Percentiles rank a stretch among this genome's conserved stretches.
phyloP scores from a whole-genome alignment of 805 yeast species.

The Tetrapisispora pingtungensis region DNA sequence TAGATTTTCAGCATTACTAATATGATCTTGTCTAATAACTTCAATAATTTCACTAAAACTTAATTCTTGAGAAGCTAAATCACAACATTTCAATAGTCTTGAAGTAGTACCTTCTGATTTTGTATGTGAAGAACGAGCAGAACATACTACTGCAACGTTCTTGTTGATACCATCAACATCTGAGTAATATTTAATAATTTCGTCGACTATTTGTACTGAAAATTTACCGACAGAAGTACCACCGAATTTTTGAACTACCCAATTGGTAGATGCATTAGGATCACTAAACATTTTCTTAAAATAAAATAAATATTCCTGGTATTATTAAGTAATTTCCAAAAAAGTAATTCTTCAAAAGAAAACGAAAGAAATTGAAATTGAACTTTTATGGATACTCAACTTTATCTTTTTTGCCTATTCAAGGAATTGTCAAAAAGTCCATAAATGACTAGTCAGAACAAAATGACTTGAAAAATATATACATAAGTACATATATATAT shows the following conservation, averaged over 20 bases:
- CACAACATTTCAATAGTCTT: conserved; percentile 75
- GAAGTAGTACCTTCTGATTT: conserved; percentile 95
- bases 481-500: too few species aligned
- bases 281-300: conserved; percentile 3
- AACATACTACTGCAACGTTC: conserved; percentile 88
- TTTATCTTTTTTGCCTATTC: too few species aligned
- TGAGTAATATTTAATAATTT: conserved; percentile 59
- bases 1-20: conserved; percentile 52
- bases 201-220: conserved; percentile 73
- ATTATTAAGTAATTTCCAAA: too few species aligned
- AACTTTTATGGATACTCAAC: too few species aligned
- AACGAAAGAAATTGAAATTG: background rate
- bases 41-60: conserved; percentile 51
- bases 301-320: too few species aligned
- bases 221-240: conserved; percentile 97
- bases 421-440: too few species aligned
- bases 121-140: conserved; percentile 85
- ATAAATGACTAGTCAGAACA: too few species aligned
- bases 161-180: conserved; percentile 22
- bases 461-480: too few species aligned
- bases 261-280: conserved; percentile 26
- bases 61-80: conserved; percentile 50
- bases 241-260: conserved; percentile 91
- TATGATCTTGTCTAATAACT: conserved; percentile 70
- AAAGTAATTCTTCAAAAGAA: too few species aligned